Conservation (phyloP, 1,139 yeast species). For the Debaryomycetaceae sp. region DNA sequence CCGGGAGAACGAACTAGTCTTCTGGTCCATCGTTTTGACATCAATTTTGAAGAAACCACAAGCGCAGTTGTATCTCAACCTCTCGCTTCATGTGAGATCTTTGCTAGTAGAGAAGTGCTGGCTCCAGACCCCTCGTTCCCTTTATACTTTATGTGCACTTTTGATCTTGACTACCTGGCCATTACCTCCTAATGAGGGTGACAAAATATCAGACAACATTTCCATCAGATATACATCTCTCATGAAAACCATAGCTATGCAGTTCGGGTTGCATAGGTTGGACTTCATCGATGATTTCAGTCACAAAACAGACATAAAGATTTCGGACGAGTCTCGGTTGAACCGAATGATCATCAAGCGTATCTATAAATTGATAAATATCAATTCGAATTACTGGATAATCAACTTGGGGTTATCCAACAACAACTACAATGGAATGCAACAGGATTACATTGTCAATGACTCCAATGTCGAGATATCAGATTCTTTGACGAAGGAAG, state of each 20-base stretch:
- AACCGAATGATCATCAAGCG: conserved; percentile 40
- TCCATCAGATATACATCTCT: conserved; percentile 39
- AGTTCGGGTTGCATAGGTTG: conserved; percentile 43
- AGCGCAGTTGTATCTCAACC: conserved; percentile 18
- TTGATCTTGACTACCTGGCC: conserved; percentile 48
- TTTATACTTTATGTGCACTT: conserved; percentile 38
- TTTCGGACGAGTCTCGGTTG: conserved; percentile 30
- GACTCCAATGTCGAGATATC: conserved; percentile 28
- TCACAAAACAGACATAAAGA: conserved; percentile 37
- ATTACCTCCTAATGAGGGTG: conserved; percentile 28
- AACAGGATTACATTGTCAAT: conserved; percentile 41
- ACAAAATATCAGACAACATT: conserved; percentile 32
- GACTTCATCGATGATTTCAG: conserved; percentile 44
- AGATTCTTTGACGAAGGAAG: conserved; percentile 15
- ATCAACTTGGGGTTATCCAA: conserved; percentile 39
- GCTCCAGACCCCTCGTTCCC: conserved; percentile 45
- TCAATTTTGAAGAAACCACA: conserved; percentile 25
- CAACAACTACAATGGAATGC: conserved; percentile 37
- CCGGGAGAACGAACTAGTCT: conserved; percentile 34
- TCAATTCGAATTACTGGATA: conserved; percentile 45
- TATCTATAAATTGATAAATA: conserved; percentile 42
- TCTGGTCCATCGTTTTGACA: conserved; percentile 42
- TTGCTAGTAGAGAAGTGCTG: conserved; percentile 44
- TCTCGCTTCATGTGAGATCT: conserved; percentile 33
- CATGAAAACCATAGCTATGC: conserved; percentile 40